Evolutionary conservation across 2,329 filamentous ascomycete genomes (phyloP), one percentile per base, ranked within the genome.

Genomic region (Tolypocladium nubicola): DNA sequence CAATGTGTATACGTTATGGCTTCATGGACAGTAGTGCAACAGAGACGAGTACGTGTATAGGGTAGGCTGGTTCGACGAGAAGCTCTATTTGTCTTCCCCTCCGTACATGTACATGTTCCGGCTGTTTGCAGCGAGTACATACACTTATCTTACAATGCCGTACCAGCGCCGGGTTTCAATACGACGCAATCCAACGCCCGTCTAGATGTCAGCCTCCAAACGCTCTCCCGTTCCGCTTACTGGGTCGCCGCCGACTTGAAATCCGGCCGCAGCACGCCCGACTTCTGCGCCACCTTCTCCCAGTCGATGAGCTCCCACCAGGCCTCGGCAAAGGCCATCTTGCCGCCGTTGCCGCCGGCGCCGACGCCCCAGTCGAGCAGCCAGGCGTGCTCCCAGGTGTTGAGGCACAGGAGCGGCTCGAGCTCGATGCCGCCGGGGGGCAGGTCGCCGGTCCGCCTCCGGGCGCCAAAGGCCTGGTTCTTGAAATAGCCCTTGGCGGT

Each of bases 311-410:
- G 78, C 54, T 89, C 75, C 94, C 94, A 99, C 93, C 93, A 97
- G 47, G 80, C 79, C 69, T 88, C 81, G 56, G 92, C 78, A 71
- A 84, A 99, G 55, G 77, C 74, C 56, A 79, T 77, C 83, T 97
- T 99, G 54, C 90, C 90, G 50, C 77, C 79, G 57, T 86, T 71
- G 6, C 87, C 87, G 45, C 71, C 71, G 1, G 67, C 71, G 11
- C 78, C 78, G 37, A 85, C 69, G 55, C 83, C 83, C 72, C 89
- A 97, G 71, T 97, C 91, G 57, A 83, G 81, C 70, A 97, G 75
- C 84, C 89, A 99, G 10, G 88, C 86, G 74, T 97, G 94, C 77
- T 97, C 87, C 94, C 94, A 99, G 6, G 91, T 96, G 75, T 91
- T 97, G 59, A 97, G 81, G 70, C 93, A 97, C 65, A 99, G 76